Percentiles rank a stretch among this genome's conserved stretches.
Evolutionary conservation across 202 grass and related monocot genomes (phyloP).

Genomic region (Panicum hallii): DNA sequence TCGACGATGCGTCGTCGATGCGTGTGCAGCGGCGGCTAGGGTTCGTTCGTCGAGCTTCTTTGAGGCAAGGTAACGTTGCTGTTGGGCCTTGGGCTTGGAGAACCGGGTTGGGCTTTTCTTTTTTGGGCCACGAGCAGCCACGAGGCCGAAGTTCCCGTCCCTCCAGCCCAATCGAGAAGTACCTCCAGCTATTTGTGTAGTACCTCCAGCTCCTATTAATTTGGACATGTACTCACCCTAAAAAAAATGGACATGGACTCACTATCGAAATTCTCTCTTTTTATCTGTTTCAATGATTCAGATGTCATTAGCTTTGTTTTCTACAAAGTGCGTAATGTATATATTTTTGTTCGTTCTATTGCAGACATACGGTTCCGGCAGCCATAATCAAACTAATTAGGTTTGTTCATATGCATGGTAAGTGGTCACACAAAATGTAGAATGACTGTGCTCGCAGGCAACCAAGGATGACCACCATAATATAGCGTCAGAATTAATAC

Average conservation of each 20-base stretch:
- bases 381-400: neutral
- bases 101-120: neutral
- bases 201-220: no score
- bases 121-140: neutral
- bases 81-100: neutral
- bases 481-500: neutral
- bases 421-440: neutral
- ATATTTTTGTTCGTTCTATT: neutral
- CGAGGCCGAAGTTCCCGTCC: neutral
- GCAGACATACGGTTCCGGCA: no score
- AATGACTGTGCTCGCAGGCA: neutral
- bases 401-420: neutral
- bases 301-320: neutral
- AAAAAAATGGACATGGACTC: no score
- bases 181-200: no score
- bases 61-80: neutral
- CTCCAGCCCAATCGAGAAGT: neutral
- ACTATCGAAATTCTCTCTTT: neutral
- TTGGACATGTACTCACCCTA: no score
- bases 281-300: neutral
- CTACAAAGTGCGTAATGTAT: neutral
- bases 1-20: neutral
- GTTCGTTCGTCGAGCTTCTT: neutral
- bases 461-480: neutral
- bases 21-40: slow-evolving; percentile 16